Percentiles rank a stretch among this genome's conserved stretches.
Evolutionary conservation across 2,329 filamentous ascomycete species (phyloP).

Genomic region (Zarea fungicola): DNA sequence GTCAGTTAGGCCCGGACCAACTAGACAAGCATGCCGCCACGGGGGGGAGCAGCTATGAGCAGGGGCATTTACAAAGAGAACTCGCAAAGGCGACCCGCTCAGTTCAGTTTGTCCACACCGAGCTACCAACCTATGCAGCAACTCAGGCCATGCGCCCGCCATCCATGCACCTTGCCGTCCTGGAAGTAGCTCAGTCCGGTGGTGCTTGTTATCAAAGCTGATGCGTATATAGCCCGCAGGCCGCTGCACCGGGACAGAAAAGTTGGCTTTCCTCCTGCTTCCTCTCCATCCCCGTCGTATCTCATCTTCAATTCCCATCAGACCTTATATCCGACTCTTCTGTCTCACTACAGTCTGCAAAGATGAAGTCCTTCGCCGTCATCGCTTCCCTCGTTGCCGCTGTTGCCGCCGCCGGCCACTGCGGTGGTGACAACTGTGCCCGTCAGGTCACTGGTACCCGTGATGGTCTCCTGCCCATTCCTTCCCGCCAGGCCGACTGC

Average conservation of each 20-base stretch:
- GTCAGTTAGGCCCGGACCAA: not conserved
- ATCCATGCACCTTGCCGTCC: slow-evolving; percentile 2
- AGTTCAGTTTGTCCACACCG: slow-evolving; percentile 9
- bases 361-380: slow-evolving; percentile 36
- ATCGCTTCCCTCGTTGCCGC: slow-evolving; percentile 31
- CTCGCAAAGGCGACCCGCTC: slow-evolving; percentile 6
- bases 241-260: not conserved
- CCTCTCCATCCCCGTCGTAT: slow-evolving; percentile 9
- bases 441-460: slow-evolving; percentile 40
- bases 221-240: slow-evolving; percentile 11
- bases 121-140: slow-evolving; percentile 1
- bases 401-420: slow-evolving; percentile 31
- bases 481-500: slow-evolving; percentile 35
- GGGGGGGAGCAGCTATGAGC: not conserved
- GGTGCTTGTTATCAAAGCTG: slow-evolving; percentile 5
- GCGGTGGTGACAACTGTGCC: slow-evolving; percentile 42
- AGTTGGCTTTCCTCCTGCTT: not conserved
- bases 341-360: slow-evolving; percentile 18
- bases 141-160: slow-evolving; percentile 3
- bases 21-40: not conserved
- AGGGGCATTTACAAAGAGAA: not conserved
- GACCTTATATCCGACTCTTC: slow-evolving; percentile 5
- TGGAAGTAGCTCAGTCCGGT: not conserved
- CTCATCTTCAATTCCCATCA: slow-evolving; percentile 7
- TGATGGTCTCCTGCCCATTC: slow-evolving; percentile 28